Conservation (phyloP, 2,329 filamentous ascomycete genomes). For the Nigrospora sphaerica region DNA sequence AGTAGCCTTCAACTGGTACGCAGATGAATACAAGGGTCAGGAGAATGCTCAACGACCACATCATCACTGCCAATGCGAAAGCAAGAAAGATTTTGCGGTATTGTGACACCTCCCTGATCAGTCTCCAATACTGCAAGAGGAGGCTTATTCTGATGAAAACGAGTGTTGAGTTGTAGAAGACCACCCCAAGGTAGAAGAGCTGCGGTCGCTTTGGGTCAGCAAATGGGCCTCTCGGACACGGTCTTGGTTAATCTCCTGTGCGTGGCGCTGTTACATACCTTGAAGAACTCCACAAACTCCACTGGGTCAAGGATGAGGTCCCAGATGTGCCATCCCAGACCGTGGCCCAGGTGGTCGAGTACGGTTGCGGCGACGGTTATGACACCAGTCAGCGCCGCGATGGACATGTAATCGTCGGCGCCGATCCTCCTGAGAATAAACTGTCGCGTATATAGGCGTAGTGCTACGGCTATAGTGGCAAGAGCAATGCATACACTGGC, state of each 20-base stretch:
- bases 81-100: slow-evolving; percentile 10
- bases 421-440: slow-evolving; percentile 1
- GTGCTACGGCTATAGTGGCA: background rate
- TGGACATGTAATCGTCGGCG: background rate
- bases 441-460: slow-evolving; percentile 1
- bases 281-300: background rate
- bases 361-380: background rate
- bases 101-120: slow-evolving; percentile 12
- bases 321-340: slow-evolving; percentile 1
- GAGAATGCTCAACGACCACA: slow-evolving; percentile 12
- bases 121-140: slow-evolving; percentile 15
- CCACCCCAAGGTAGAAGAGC: slow-evolving; percentile 11
- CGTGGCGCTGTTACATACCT: background rate
- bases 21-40: slow-evolving; percentile 11
- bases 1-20: slow-evolving; percentile 8
- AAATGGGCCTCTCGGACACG: too few species aligned
- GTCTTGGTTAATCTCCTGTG: too few species aligned
- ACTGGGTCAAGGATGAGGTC: background rate
- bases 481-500: background rate
- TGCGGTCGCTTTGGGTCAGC: background rate
- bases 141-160: slow-evolving; percentile 13
- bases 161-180: slow-evolving; percentile 11
- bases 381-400: background rate
- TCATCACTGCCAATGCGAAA: slow-evolving; percentile 7
- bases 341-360: background rate